These are phyloP conservation scores for Sugiyamaella grinbergsii DNA, from an alignment of 1,139 yeast genomes.

Conservation along the genomic window DNA sequence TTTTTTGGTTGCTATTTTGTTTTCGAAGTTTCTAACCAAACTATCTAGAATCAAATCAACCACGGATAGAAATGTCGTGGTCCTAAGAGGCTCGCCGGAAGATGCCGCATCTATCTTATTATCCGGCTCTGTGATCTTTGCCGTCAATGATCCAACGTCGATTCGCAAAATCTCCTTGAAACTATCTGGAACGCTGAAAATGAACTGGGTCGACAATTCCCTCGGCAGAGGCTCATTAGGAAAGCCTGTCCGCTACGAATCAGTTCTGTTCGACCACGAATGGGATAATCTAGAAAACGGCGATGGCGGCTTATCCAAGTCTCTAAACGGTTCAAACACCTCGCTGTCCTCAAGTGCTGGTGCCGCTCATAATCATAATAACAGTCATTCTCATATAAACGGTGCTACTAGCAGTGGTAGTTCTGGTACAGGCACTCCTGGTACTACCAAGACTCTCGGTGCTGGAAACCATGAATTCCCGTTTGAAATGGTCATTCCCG, in stretches of 20 bases:
- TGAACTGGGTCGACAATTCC: constrained; percentile 46
- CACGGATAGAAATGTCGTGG: constrained; percentile 72
- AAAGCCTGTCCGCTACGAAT: constrained; percentile 62
- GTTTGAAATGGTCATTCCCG: constrained; percentile 82
- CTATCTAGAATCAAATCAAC: constrained; percentile 29
- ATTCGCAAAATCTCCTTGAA: constrained; percentile 64
- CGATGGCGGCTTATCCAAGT: constrained; percentile 22
- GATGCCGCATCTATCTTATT: constrained; percentile 79
- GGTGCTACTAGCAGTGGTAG: constrained; percentile 8
- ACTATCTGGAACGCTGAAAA: constrained; percentile 62
- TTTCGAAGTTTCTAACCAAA: too few species aligned
- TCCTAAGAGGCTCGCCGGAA: constrained; percentile 73
- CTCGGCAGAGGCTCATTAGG: constrained; percentile 50
- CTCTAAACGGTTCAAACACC: constrained; percentile 32
- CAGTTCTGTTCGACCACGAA: constrained; percentile 66
- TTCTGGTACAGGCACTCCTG: constrained; percentile 5
- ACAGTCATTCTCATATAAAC: neutral
- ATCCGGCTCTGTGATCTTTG: constrained; percentile 74
- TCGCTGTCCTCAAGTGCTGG: constrained; percentile 31
- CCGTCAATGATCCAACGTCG: constrained; percentile 73
- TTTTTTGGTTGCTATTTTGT: too few species aligned
- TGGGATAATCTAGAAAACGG: constrained; percentile 70
- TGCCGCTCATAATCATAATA: neutral
- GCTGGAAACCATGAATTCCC: constrained; percentile 92
- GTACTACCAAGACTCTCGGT: constrained; percentile 43